Evolutionary conservation across 192 early-diverging fungal genomes (phyloP), one percentile per base, ranked within the genome.

Genomic region (Podila verticillata): DNA sequence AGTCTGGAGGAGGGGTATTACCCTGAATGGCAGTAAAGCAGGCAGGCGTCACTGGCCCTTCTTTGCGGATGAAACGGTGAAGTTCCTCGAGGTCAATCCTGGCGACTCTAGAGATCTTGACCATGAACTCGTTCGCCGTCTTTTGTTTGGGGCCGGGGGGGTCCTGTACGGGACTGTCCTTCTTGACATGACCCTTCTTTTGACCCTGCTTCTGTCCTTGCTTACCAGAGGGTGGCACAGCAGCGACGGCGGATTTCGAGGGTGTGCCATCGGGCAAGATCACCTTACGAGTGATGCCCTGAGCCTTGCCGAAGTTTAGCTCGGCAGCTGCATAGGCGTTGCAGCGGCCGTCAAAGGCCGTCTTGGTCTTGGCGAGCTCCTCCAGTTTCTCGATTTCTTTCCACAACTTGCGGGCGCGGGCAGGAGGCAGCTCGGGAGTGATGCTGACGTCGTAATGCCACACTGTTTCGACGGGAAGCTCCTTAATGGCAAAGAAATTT

Each of bases 381-480:
- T 93, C 83, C 4, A 82, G 81, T 3, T 82, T 75, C 62, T 86
- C 74, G 26, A 85, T 62, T 7, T 48, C 20, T 72, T 82, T 58
- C 91, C 90, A 88, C 86, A 92, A 48, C 87, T 71, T 63, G n/a
- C 92, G 66, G 65, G 90, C 88, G 32, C 92, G 90, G 2, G 87
- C 87, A 9, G 91, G 88, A 8, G 94, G 93, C 34, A 93, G 89
- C 32, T 93, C 90, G 22, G 95, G 93, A 2, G 72, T 63, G 30
- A 97, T 90, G 4, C 70, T 80, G 12, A 98, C 85, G 71, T 95
- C 93, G 82, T 96, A 98, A 66, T 97, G 96, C 78, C 93, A 89
- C 39, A 98, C 87, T 3, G 58, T 70, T 13, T 64, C 62, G 8
- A 60, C 49, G 7, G 51, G 7, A n/a, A 35, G 66, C 1, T 44